Conservation (phyloP, 768 basidiomycete genomes). For the Tylopilus cervinicoccineus region DNA sequence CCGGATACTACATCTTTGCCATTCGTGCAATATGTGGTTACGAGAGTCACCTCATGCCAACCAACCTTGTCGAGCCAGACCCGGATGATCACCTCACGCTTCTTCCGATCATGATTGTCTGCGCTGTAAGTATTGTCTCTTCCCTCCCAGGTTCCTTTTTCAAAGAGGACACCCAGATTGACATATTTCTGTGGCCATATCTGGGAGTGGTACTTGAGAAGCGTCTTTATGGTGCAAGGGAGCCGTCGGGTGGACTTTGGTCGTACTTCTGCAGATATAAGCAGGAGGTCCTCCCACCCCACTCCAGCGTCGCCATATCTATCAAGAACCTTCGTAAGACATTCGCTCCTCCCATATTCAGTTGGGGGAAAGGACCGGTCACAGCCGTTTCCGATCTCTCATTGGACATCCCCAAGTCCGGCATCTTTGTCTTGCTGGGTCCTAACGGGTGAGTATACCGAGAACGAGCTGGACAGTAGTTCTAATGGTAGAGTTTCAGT, state of each 20-base stretch:
- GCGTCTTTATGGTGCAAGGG: slow-evolving; percentile 55
- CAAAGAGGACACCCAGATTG: slow-evolving; percentile 42
- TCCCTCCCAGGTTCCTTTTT: neutral
- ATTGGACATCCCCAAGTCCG: slow-evolving; percentile 63
- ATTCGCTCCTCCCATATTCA: slow-evolving; percentile 48
- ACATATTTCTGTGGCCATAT: slow-evolving; percentile 72
- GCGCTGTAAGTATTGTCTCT: slow-evolving; percentile 47
- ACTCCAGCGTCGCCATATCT: slow-evolving; percentile 52
- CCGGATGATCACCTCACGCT: slow-evolving; percentile 55
- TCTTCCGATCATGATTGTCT: slow-evolving; percentile 58
- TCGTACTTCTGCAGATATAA: slow-evolving; percentile 16
- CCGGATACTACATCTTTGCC: slow-evolving; percentile 71
- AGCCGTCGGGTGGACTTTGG: slow-evolving; percentile 31
- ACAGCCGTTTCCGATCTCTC: slow-evolving; percentile 65
- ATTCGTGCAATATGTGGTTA: slow-evolving; percentile 65
- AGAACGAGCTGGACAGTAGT: neutral
- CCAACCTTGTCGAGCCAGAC: slow-evolving; percentile 53
- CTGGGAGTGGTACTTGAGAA: slow-evolving; percentile 58
- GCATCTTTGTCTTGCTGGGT: slow-evolving; percentile 76
- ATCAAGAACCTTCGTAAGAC: slow-evolving; percentile 57
- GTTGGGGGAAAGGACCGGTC: slow-evolving; percentile 43
- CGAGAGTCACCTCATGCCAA: slow-evolving; percentile 54
- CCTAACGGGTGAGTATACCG: slow-evolving; percentile 54
- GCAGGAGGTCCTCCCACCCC: slow-evolving; percentile 22
- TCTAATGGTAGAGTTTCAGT: slow-evolving; percentile 32